Percentiles rank a stretch among this genome's conserved stretches.
Conservation (phyloP, 495 filamentous ascomycete species). For the Aspergillus ostianus region DNA sequence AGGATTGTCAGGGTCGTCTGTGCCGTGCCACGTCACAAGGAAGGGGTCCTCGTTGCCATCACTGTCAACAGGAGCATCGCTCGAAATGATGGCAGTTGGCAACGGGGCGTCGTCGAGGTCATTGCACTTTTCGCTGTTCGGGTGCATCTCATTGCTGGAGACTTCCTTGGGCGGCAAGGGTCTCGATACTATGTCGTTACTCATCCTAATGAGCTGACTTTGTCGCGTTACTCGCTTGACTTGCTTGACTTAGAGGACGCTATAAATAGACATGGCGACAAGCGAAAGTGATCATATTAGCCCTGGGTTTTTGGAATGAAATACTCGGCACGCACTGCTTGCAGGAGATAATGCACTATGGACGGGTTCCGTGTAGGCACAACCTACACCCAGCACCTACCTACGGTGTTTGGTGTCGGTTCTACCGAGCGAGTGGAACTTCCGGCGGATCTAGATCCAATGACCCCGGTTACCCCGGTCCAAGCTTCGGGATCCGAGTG, state of each 20-base stretch:
- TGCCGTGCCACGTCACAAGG: conserved; percentile 3
- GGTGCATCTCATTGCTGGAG: neutral
- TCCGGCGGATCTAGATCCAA: conserved; percentile 2
- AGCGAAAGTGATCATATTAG: neutral
- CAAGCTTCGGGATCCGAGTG: conserved; percentile 1
- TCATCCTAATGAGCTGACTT: conserved; percentile 2
- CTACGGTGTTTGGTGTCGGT: neutral
- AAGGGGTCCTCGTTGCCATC: no score
- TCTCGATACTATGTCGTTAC: conserved; percentile 4
- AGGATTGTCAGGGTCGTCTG: conserved; percentile 8
- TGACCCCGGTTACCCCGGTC: neutral
- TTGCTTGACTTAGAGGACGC: neutral
- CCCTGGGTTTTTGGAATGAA: conserved; percentile 1
- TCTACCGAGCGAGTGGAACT: neutral
- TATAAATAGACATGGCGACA: conserved; percentile 2
- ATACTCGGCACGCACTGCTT: neutral
- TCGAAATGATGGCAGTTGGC: conserved; percentile 2
- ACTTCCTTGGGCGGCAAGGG: conserved; percentile 1
- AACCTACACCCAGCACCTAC: no score
- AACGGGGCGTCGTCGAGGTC: conserved; percentile 1
- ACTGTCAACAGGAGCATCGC: conserved; percentile 3
- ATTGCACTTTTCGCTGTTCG: neutral
- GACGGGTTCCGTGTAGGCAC: conserved; percentile 1
- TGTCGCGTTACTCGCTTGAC: neutral
- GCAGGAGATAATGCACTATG: conserved; percentile 6